phyloP scores from a whole-genome alignment of 1,284 basidiomycete species.

The Fomitopsis betulina region DNA sequence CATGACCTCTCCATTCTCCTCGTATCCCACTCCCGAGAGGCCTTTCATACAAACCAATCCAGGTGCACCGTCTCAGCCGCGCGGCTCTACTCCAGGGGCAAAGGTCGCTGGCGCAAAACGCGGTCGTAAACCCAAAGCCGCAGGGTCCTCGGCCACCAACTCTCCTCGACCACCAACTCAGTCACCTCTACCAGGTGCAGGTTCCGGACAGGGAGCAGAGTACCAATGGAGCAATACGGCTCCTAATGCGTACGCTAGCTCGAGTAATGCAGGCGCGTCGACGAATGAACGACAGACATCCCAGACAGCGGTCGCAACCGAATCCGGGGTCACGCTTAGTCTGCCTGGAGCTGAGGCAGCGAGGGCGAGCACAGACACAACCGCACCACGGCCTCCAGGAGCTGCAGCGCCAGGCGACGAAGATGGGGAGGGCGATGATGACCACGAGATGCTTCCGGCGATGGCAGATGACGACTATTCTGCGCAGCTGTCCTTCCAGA shows the following conservation, averaged over 20 bases:
- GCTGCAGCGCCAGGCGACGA: conserved; percentile 28
- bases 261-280: not conserved
- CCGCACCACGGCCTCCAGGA: conserved; percentile 18
- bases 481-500: conserved; percentile 73
- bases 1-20: conserved; percentile 26
- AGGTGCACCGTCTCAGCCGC: conserved; percentile 23
- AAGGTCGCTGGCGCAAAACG: conserved; percentile 51
- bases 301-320: conserved; percentile 9
- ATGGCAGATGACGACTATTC: conserved; percentile 86
- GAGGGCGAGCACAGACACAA: conserved; percentile 13
- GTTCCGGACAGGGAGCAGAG: conserved; percentile 13
- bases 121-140: conserved; percentile 48
- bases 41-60: conserved; percentile 30
- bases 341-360: conserved; percentile 19
- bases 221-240: conserved; percentile 20
- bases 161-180: conserved; percentile 14
- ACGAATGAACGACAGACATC: conserved; percentile 1
- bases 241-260: conserved; percentile 1
- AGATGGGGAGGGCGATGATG: conserved; percentile 49
- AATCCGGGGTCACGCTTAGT: conserved; percentile 17
- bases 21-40: conserved; percentile 24
- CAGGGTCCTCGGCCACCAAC: conserved; percentile 26
- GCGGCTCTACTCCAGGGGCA: conserved; percentile 21
- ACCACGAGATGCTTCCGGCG: conserved; percentile 70
- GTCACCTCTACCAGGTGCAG: conserved; percentile 14